These are phyloP conservation scores for Lentinula sp. DNA, from an alignment of 768 basidiomycete species.

Conservation along the genomic window DNA sequence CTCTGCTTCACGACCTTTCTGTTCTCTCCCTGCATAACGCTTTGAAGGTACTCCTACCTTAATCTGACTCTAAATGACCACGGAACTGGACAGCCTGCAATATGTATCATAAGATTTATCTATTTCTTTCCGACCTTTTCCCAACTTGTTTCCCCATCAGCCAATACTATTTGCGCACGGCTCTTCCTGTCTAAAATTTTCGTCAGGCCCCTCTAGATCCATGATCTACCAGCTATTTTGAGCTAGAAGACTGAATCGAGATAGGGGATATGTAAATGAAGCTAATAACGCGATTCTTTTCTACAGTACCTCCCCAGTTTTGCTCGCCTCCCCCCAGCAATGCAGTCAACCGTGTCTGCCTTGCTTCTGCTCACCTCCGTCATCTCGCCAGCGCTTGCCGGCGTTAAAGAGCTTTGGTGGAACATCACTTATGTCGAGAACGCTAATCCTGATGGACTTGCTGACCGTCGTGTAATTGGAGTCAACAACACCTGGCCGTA, in stretches of 20 bases:
- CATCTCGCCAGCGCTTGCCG: conserved; percentile 45
- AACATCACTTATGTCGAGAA: conserved; percentile 79
- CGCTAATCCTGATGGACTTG: conserved; percentile 82
- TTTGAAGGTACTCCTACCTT: not conserved
- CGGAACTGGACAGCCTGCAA: not conserved
- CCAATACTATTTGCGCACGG: not conserved
- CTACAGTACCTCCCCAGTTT: not conserved
- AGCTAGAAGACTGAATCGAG: not conserved
- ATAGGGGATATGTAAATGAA: conserved; percentile 1
- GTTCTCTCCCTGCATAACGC: not conserved
- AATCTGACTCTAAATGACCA: not conserved
- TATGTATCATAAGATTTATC: not conserved
- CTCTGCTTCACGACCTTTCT: too few species aligned
- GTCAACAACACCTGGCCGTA: conserved; percentile 95
- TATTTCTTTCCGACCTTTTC: not conserved
- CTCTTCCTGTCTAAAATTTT: not conserved
- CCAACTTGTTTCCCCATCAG: not conserved
- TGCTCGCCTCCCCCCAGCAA: conserved; percentile 11
- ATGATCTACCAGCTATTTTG: not conserved
- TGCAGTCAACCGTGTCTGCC: conserved; percentile 18
- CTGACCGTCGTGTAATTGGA: conserved; percentile 71
- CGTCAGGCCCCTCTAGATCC: not conserved
- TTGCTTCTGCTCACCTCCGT: conserved; percentile 23
- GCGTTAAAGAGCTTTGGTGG: conserved; percentile 79
- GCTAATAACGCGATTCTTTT: not conserved